Percentiles rank a stretch among this genome's conserved stretches.
Conservation (phyloP, 345 rosid species). For the Ailanthus altissimus region DNA sequence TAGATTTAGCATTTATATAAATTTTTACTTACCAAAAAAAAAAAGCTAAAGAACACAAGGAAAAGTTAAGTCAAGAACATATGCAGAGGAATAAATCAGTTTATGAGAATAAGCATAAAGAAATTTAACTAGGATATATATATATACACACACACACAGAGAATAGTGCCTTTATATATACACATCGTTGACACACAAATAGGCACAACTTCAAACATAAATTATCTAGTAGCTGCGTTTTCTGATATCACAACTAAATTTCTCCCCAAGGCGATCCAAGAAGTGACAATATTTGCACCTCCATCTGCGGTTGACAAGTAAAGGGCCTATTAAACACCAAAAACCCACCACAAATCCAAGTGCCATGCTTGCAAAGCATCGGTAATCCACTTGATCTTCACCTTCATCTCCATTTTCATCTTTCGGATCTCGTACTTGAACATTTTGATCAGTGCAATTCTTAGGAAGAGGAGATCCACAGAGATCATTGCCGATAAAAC, state of each 20-base stretch:
- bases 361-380: background rate
- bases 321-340: background rate
- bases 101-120: too few relatives aligned
- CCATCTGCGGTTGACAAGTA: background rate
- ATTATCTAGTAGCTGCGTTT: background rate
- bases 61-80: too few relatives aligned
- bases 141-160: too few relatives aligned
- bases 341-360: slow-evolving; percentile 1
- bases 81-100: too few relatives aligned
- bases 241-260: background rate
- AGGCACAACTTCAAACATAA: background rate
- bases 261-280: background rate
- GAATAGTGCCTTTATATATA: too few relatives aligned
- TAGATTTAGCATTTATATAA: too few relatives aligned
- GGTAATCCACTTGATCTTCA: background rate
- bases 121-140: too few relatives aligned
- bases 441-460: background rate
- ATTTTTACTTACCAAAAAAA: too few relatives aligned
- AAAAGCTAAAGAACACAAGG: too few relatives aligned
- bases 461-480: slow-evolving; percentile 2
- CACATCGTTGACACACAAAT: too few relatives aligned
- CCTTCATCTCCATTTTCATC: background rate
- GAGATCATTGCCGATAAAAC: background rate
- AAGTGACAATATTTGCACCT: background rate
- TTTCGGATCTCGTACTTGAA: too few relatives aligned